Evolutionary conservation across 2,329 filamentous ascomycete genomes (phyloP), one percentile per base, ranked within the genome.

Genomic region (Xylariaceae sp.): DNA sequence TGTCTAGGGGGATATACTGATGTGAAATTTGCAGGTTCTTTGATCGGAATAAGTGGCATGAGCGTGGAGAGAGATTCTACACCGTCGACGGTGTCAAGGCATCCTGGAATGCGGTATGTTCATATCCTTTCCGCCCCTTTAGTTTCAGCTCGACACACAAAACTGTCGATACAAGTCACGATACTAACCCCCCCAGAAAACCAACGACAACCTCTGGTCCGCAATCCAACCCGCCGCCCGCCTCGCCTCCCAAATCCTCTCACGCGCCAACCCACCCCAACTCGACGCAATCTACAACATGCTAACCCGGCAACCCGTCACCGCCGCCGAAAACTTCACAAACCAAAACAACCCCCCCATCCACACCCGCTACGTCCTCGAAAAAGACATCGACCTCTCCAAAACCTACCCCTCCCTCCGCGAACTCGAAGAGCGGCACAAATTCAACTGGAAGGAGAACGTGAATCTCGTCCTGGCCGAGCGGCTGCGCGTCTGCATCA

Each of bases 221-320:
- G 69, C 68, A 1, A 3, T 72, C n/a, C 67, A 68, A 50, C 70
- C 70, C 3, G 65, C 69, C 1, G 49, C 71, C 35, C 58, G 60
- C n/a, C 57, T 72, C 4, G 64, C 56, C 8, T 58, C 67, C 1
- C 55, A 53, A 2, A 35, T 71, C 1, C 45, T 72, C 0, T 9
- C 60, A 0, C 63, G 52, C 7, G 23, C 23, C 1, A 17, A 56
- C 0, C 67, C 60, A 4, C 61, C 65, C 9, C 34, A 59, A 0
- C 42, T 68, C 4, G 18, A 51, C 4, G 61, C 57, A 11, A 2
- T 71, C 1, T 56, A 58, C 9, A 66, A 72, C 34, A 51, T 72
- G 60, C 64, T 53, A 15, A 71, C 67, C 3, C 60, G 69, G 52
- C 57, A 61, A 30, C 50, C 49, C 3, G 37, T 69, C 18, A 8